Base-by-base conservation (phyloP, 2,329 filamentous ascomycete species). In the Sporothrix phasma region DNA sequence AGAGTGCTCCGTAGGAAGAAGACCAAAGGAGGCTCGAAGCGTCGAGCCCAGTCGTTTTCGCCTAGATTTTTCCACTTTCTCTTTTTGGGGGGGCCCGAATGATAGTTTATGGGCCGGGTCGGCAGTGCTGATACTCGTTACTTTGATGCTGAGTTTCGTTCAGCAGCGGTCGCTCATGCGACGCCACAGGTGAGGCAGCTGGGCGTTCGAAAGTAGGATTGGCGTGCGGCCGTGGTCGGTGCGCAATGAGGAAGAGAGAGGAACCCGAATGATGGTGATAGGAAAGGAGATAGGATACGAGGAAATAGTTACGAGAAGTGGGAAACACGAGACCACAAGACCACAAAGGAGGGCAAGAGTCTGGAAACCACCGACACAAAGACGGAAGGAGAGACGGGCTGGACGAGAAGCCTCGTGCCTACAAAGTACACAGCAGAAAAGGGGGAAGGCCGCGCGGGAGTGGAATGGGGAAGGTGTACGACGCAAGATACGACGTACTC, bases 401-500 rank as follows among this genome's bases (percentile, higher is more conserved):
- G 26, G 59, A 47, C 15, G 56, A 41, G 22, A n/a, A 45, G 37
- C 13, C 39, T 34, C 17, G 41, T 17, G 26, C 26, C 56, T 60
- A 26, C 56, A n/a, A 15, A 60, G 26, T n/a, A n/a, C 26, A 31
- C 13, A 34, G 31, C 6, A n/a, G 26, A 26, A 49, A 37, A 19
- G 43, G 43, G 39, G 24, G 24, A 39, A 29, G 39, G 17, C 17
- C 26, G 24, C 58, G 58, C 58, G 43, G 49, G 43, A 37, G 29
- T 61, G 58, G 43, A 47, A 61, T 47, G 58, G 58, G 43, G 58
- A 61, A 49, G 58, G 58, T 61, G 58, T 37, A 37, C 34, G 5
- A 11, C 34, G 8, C 15, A 10, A 37, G n/a, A n/a, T n/a, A n/a
- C n/a, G n/a, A n/a, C n/a, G n/a, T n/a, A n/a, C n/a, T n/a, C n/a